phyloP scores from a whole-genome alignment of 441 rosid species.

The Euphorbia neoarborescens region DNA sequence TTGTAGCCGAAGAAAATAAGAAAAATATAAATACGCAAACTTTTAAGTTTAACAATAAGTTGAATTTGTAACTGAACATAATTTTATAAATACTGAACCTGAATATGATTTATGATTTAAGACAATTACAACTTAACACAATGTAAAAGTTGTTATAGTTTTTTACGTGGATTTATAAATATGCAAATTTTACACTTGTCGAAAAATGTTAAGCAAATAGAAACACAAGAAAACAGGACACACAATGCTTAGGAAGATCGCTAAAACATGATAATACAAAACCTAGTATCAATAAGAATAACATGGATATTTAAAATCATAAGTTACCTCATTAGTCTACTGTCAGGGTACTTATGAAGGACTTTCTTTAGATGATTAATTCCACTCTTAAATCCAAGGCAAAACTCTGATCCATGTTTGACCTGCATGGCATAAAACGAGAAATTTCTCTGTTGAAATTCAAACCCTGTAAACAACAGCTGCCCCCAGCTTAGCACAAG shows the following conservation, averaged over 20 bases:
- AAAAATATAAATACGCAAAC: background rate
- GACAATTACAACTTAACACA: background rate
- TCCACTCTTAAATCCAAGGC: slow-evolving; percentile 65
- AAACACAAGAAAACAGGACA: background rate
- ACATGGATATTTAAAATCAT: slow-evolving; percentile 16
- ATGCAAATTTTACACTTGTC: background rate
- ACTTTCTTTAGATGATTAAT: slow-evolving; percentile 64
- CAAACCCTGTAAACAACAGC: slow-evolving; percentile 4
- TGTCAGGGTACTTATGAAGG: slow-evolving; percentile 72
- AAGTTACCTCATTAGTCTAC: slow-evolving; percentile 63
- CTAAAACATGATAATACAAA: slow-evolving; percentile 5
- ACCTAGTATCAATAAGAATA: slow-evolving; percentile 6
- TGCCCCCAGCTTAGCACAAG: slow-evolving; percentile 8
- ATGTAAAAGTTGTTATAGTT: background rate
- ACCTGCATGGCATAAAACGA: slow-evolving; percentile 38
- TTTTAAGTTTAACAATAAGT: slow-evolving; percentile 2
- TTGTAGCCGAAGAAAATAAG: background rate
- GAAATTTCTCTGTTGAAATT: background rate
- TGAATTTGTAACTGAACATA: background rate
- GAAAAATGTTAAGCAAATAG: background rate
- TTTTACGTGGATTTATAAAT: background rate
- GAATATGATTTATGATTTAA: background rate
- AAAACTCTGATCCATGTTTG: slow-evolving; percentile 50
- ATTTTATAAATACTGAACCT: background rate
- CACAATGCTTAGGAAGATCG: background rate